A percentile compares a stretch with the other conserved stretches of the same genome.
Evolutionary conservation across 2,329 filamentous ascomycete species (phyloP).

Genomic region (Paraphoma sp.): DNA sequence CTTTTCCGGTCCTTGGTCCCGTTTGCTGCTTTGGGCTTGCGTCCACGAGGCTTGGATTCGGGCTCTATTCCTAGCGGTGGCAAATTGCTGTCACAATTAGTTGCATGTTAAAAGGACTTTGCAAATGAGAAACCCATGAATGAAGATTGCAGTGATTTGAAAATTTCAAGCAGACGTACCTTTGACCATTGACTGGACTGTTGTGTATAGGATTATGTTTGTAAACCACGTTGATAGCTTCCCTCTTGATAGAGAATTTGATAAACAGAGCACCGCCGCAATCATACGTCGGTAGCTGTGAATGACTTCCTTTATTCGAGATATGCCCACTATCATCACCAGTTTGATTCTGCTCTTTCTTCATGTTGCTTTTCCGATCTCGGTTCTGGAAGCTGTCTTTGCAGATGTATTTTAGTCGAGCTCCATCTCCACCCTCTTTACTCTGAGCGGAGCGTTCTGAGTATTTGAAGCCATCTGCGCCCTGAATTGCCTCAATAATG

Average conservation of each 20-base stretch:
- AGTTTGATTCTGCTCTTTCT: conserved; percentile 24
- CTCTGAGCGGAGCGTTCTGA: conserved; percentile 38
- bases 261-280: conserved; percentile 44
- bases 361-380: conserved; percentile 30
- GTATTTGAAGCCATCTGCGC: conserved; percentile 44
- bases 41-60: background rate
- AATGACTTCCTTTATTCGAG: conserved; percentile 4
- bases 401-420: conserved; percentile 43
- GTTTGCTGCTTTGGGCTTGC: conserved; percentile 8
- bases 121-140: background rate
- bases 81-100: conserved; percentile 5
- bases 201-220: conserved; percentile 45
- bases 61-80: conserved; percentile 9
- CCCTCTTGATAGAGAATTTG: conserved; percentile 44
- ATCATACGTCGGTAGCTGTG: conserved; percentile 32
- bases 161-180: conserved; percentile 17
- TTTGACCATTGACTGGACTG: conserved; percentile 15
- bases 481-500: conserved; percentile 39
- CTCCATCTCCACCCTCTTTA: conserved; percentile 37
- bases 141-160: no score
- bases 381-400: conserved; percentile 42
- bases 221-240: conserved; percentile 45
- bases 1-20: conserved; percentile 20
- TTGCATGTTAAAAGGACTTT: background rate
- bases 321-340: conserved; percentile 9